phyloP scores from a whole-genome alignment of 2,329 filamentous ascomycete genomes.

The Coniella vitis region DNA sequence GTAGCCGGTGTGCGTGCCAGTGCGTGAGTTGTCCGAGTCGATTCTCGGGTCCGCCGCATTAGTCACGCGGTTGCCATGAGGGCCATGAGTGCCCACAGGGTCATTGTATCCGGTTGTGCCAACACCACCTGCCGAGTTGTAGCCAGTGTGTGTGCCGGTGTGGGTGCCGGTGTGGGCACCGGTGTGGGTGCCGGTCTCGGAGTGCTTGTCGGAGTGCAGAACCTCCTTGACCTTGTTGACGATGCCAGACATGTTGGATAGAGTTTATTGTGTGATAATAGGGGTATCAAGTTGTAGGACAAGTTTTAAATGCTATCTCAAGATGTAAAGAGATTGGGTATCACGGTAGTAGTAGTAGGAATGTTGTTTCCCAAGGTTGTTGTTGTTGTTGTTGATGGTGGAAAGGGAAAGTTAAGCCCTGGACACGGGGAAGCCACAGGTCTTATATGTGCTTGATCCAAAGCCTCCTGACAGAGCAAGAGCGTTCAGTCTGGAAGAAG shows the following conservation, averaged over 20 bases:
- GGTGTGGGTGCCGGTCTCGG: constrained; percentile 21
- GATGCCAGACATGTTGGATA: constrained; percentile 47
- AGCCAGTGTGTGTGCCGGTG: constrained; percentile 16
- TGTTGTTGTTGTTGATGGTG: background rate
- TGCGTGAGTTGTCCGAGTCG: constrained; percentile 35
- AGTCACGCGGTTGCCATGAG: constrained; percentile 34
- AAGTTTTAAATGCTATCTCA: background rate
- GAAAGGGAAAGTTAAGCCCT: background rate
- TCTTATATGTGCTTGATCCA: background rate
- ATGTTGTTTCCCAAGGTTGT: background rate
- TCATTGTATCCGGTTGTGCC: no score
- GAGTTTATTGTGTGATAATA: constrained; percentile 4
- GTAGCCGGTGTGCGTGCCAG: constrained; percentile 25
- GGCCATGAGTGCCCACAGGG: constrained; percentile 30
- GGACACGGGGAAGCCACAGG: background rate
- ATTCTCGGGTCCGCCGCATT: constrained; percentile 46
- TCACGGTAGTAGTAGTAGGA: constrained; percentile 1
- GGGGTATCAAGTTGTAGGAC: constrained; percentile 6
- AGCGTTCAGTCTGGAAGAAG: no score
- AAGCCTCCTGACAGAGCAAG: no score
- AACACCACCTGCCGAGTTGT: no score
- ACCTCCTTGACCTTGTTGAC: constrained; percentile 56
- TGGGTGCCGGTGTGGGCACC: constrained; percentile 17
- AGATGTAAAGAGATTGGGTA: constrained; percentile 8
- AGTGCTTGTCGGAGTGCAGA: constrained; percentile 36